Evolutionary conservation across 208 protist species (phyloP).

Genomic region (Naegleria fowleri): DNA sequence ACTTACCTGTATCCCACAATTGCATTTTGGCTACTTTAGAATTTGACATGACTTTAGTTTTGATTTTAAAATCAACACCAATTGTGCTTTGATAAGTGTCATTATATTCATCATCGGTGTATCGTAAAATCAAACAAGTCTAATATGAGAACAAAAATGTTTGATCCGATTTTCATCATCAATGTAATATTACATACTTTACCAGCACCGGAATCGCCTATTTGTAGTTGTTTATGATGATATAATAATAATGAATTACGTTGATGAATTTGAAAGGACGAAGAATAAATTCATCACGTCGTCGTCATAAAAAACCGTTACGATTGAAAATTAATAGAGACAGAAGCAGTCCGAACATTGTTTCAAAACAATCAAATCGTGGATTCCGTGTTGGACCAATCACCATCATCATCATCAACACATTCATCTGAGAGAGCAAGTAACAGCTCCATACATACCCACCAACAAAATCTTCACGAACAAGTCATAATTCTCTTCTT

Average conservation of each 20-base stretch:
- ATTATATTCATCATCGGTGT: slow-evolving; percentile 8
- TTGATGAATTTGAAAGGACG: too few relatives aligned
- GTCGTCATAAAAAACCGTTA: too few relatives aligned
- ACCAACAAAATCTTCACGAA: not conserved
- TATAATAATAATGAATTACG: too few relatives aligned
- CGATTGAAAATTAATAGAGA: too few relatives aligned
- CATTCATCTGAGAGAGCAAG: too few relatives aligned
- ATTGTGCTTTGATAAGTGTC: not conserved
- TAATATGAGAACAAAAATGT: not conserved
- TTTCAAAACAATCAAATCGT: too few relatives aligned
- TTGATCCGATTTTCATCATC: not conserved
- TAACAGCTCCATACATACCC: not conserved
- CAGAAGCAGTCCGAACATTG: too few relatives aligned
- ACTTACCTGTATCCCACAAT: slow-evolving; percentile 11
- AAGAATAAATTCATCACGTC: too few relatives aligned
- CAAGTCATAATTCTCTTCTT: slow-evolving; percentile 10
- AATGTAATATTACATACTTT: not conserved
- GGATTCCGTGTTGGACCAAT: too few relatives aligned
- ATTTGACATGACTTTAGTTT: not conserved
- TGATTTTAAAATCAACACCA: slow-evolving; percentile 14
- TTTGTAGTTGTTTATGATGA: not conserved
- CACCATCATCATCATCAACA: too few relatives aligned
- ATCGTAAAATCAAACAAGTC: slow-evolving; percentile 7
- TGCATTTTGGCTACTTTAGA: not conserved
- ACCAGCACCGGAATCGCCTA: not conserved